Conservation (phyloP, 2,329 filamentous ascomycete genomes). For the Penicillium brasilianum region DNA sequence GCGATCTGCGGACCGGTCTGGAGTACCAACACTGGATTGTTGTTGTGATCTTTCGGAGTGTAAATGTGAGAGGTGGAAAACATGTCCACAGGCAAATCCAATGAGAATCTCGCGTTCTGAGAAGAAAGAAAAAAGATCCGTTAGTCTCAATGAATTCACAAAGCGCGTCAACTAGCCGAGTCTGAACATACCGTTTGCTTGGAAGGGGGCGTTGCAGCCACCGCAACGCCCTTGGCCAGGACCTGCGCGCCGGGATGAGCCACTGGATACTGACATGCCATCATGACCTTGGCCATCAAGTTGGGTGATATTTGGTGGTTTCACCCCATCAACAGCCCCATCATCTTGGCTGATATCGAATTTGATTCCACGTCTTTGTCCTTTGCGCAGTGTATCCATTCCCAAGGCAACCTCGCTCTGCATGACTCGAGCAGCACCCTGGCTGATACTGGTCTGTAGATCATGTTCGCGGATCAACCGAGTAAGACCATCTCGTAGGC, state of each 20-base stretch:
- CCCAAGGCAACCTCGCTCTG: conserved; percentile 83
- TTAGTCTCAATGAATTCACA: neutral
- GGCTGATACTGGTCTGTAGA: conserved; percentile 89
- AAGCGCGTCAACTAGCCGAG: neutral
- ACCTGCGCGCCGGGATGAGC: conserved; percentile 11
- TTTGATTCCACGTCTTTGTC: conserved; percentile 83
- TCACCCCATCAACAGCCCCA: conserved; percentile 13
- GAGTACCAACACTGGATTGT: conserved; percentile 28
- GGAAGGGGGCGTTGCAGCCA: conserved; percentile 46
- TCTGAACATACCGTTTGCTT: conserved; percentile 40
- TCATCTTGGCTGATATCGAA: conserved; percentile 69
- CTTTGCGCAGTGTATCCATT: conserved; percentile 78
- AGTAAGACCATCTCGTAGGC: conserved; percentile 82
- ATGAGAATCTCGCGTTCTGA: conserved; percentile 62
- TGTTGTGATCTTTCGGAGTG: conserved; percentile 45
- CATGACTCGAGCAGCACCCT: conserved; percentile 84
- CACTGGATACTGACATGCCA: conserved; percentile 14
- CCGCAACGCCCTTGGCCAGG: conserved; percentile 41
- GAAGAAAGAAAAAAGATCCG: neutral
- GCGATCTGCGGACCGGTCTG: conserved; percentile 26
- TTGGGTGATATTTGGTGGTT: conserved; percentile 18
- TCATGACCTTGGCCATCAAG: conserved; percentile 20
- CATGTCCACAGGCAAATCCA: conserved; percentile 71
- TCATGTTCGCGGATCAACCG: conserved; percentile 96
- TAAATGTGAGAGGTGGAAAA: conserved; percentile 68